These are phyloP conservation scores for Leccinum subrobustum DNA, from an alignment of 1,284 basidiomycete genomes.

Conservation along the genomic window DNA sequence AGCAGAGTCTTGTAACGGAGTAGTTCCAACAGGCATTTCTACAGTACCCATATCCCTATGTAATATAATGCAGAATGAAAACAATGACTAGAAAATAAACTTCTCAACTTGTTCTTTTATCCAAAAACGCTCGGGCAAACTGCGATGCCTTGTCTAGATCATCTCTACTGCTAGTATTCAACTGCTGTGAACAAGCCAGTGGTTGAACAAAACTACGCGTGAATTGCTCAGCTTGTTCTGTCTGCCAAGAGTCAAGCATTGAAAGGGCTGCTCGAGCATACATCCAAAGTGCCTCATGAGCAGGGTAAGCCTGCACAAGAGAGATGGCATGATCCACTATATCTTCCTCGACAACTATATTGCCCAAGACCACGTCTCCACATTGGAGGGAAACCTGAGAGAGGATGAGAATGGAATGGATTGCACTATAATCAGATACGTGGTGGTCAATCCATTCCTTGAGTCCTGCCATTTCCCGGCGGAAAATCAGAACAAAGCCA, in stretches of 20 bases:
- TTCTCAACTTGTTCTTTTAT: background rate
- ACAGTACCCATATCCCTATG: background rate
- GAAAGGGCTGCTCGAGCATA: slow-evolving; percentile 33
- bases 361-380: background rate
- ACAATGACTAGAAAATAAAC: background rate
- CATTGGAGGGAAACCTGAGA: slow-evolving; percentile 8
- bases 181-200: slow-evolving; percentile 3
- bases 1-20: background rate
- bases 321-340: slow-evolving; percentile 42
- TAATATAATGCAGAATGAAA: background rate
- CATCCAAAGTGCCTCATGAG: slow-evolving; percentile 62
- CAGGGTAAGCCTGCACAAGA: slow-evolving; percentile 47
- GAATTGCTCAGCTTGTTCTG: slow-evolving; percentile 10
- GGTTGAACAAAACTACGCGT: slow-evolving; percentile 20
- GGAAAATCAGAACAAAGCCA: slow-evolving; percentile 35
- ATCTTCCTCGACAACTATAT: slow-evolving; percentile 3
- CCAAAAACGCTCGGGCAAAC: slow-evolving; percentile 17
- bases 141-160: slow-evolving; percentile 1
- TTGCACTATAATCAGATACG: slow-evolving; percentile 63
- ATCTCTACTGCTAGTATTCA: background rate
- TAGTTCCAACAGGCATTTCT: background rate
- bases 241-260: background rate
- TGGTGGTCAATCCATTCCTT: slow-evolving; percentile 57
- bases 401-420: slow-evolving; percentile 49
- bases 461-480: slow-evolving; percentile 37